phyloP scores from a whole-genome alignment of 179 eudicot species.

The Camellia oleifera region DNA sequence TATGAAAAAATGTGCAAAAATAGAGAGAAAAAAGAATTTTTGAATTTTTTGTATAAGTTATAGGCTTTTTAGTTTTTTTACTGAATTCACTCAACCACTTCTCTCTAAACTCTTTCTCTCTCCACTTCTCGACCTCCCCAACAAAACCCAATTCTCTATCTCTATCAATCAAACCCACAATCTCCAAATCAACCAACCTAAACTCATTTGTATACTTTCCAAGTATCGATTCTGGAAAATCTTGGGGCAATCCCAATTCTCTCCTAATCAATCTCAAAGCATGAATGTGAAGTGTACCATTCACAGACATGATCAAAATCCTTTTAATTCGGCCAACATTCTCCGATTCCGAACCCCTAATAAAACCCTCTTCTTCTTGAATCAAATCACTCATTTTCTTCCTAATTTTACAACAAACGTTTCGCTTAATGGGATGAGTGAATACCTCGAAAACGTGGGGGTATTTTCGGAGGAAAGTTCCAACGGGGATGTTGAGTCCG shows the following conservation, averaged over 20 bases:
- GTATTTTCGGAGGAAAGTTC: conserved; percentile 43
- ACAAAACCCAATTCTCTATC: conserved; percentile 21
- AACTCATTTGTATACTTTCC: conserved; percentile 46
- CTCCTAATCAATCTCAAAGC: conserved; percentile 64
- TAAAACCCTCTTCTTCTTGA: conserved; percentile 38
- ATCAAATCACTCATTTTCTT: conserved; percentile 43
- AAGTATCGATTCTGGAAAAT: conserved; percentile 63
- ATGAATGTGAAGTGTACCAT: conserved; percentile 62
- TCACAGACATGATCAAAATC: conserved; percentile 63
- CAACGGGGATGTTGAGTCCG: conserved; percentile 46
- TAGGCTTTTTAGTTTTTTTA: too few relatives aligned
- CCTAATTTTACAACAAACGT: conserved; percentile 53
- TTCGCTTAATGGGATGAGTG: conserved; percentile 52
- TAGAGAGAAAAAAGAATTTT: too few relatives aligned
- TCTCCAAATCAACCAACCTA: conserved; percentile 58
- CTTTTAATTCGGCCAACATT: conserved; percentile 55
- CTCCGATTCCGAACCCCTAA: conserved; percentile 38
- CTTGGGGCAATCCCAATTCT: conserved; percentile 63
- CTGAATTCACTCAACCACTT: conserved; percentile 79
- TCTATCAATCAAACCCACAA: conserved; percentile 45
- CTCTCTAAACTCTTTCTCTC: conserved; percentile 64
- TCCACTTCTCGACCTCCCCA: conserved; percentile 61
- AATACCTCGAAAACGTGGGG: conserved; percentile 70
- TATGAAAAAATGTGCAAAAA: too few relatives aligned
- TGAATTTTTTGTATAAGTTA: too few relatives aligned